Base-by-base conservation (phyloP, 2,329 filamentous ascomycete genomes). In the Lizonia empirigonia region DNA sequence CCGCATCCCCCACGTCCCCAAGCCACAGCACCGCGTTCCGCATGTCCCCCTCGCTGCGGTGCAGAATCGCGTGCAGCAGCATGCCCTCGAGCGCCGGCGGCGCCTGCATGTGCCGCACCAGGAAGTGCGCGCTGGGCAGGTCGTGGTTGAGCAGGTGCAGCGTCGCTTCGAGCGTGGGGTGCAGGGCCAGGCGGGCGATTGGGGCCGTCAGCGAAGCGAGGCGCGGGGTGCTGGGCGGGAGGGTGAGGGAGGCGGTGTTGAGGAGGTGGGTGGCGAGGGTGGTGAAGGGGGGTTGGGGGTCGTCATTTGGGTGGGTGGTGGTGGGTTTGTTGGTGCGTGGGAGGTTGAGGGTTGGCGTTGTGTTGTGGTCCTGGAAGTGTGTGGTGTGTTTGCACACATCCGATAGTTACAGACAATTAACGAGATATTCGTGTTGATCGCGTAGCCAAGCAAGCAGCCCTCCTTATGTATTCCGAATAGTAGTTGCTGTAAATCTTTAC, bases 91-190 rank as follows among this genome's bases (percentile, higher is more conserved):
- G 71, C 0, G 77, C 76, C 0, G 80, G 79, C 12, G 72, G 62
- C 7, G 74, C 72, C 63, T 80, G 76, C 78, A 81, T 81, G 56
- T 82, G 77, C 1, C 80, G 74, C 19, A 79, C 71, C 1, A 82
- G 71, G 62, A 82, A 82, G 63, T 83, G 80, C 0, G 80, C 80
- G 16, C 70, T 73, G 4, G 78, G 69, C 0, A 82, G 68, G 61
- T 82, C 80, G 54, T 69, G 66, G 60, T 82, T 82, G 23, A 81
- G 67, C 44, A 82, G 71, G 62, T 82, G 80, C 4, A 82, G 71
- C 1, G 77, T 67, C 8, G 78, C 70, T 71, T 82, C 80, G 29
- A 82, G 67, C 12, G 76, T 74, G 7, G 80, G 78, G 55, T 82
- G 78, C 1, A 78, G 58, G 7, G 60, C 61, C 5, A 77, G 65